Evolutionary conservation across 257 asterid species (phyloP).

Genomic region (Galeopsis tetrahit): DNA sequence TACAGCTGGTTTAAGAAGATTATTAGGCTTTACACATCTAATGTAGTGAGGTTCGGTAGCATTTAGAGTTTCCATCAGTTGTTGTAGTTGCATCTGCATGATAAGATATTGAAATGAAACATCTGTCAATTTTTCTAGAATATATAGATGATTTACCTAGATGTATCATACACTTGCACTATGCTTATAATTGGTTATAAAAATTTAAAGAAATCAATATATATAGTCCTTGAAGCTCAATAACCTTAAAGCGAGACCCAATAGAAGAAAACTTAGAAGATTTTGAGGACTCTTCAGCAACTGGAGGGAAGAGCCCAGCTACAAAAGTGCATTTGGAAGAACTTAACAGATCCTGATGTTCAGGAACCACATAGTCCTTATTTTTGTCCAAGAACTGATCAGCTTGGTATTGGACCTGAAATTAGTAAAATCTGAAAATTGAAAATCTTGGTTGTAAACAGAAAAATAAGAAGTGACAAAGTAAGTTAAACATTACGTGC

Average conservation of each 20-base stretch:
- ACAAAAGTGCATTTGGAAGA: constrained; percentile 88
- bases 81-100: constrained; percentile 92
- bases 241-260: constrained; percentile 97
- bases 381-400: constrained; percentile 97
- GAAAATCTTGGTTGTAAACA: constrained; percentile 28
- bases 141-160: constrained; percentile 16
- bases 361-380: constrained; percentile 97
- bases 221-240: constrained; percentile 28
- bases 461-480: constrained; percentile 24
- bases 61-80: constrained; percentile 90
- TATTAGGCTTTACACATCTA: constrained; percentile 98
- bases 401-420: constrained; percentile 92
- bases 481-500: constrained; percentile 47
- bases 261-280: constrained; percentile 96
- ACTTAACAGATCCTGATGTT: constrained; percentile 92
- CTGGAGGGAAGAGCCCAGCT: constrained; percentile 95
- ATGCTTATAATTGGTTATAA: constrained; percentile 2
- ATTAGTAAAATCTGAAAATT: constrained; percentile 37
- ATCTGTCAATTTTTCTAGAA: constrained; percentile 26
- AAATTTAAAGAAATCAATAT: constrained; percentile 4
- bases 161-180: constrained; percentile 17
- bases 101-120: constrained; percentile 38
- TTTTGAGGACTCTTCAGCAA: constrained; percentile 78
- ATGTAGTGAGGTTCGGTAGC: constrained; percentile 97
- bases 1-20: constrained; percentile 91